These are phyloP conservation scores for Chloroidium sp. DNA, from an alignment of 163 green algal genomes.

Conservation along the genomic window DNA sequence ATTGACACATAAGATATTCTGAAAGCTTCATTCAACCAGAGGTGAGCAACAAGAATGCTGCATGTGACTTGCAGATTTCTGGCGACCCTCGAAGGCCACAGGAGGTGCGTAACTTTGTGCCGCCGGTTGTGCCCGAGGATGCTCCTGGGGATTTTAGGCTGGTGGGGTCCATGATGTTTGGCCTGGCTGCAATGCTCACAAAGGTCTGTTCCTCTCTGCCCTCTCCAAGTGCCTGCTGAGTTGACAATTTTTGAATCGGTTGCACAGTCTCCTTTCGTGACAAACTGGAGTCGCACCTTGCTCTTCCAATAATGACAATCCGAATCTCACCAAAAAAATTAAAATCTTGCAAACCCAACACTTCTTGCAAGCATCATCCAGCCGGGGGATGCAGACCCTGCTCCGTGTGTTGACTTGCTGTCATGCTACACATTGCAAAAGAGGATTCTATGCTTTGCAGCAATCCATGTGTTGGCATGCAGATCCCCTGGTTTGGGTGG, in stretches of 20 bases:
- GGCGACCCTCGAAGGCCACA: background rate
- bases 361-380: no score
- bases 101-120: background rate
- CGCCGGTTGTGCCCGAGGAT: background rate
- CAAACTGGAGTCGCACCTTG: no score
- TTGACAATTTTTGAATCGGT: no score
- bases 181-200: background rate
- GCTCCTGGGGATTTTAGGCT: background rate
- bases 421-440: no score
- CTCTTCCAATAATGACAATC: no score
- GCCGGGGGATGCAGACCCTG: no score
- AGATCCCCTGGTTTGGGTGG: background rate
- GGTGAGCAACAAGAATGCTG: background rate
- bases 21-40: background rate
- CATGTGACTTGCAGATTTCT: background rate
- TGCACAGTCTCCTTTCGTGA: no score
- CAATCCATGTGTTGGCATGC: background rate
- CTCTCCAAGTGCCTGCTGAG: no score
- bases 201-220: background rate
- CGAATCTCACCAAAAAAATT: no score
- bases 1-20: background rate
- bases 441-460: background rate
- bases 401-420: no score
- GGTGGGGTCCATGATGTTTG: background rate
- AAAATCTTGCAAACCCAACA: no score